Evolutionary conservation across 225 moss, liverwort and hornwort genomes (phyloP).

Genomic region (Sphagnum contortum): DNA sequence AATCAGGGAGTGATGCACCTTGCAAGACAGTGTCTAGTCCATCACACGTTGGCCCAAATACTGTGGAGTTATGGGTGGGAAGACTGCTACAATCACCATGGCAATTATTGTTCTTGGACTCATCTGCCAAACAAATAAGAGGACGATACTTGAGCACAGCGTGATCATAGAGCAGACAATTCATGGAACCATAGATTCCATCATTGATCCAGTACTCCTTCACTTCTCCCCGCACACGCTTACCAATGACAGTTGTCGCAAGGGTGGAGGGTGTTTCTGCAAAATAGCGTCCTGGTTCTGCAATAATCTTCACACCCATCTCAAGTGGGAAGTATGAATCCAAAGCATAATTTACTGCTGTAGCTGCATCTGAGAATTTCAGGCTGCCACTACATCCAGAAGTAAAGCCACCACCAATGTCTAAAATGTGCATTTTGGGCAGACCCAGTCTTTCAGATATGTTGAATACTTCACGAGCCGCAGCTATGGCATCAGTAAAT

Average conservation of each 20-base stretch:
- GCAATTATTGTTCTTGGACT: background rate
- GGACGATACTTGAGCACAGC: constrained; percentile 12
- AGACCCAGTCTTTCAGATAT: constrained; percentile 7
- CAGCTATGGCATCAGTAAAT: constrained; percentile 19
- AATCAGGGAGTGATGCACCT: constrained; percentile 17
- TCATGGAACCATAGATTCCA: constrained; percentile 33
- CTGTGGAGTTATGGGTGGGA: constrained; percentile 14
- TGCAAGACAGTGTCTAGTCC: constrained; percentile 19
- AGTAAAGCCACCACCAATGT: constrained; percentile 31
- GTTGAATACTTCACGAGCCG: constrained; percentile 19
- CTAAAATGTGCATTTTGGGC: constrained; percentile 15
- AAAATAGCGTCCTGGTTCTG: constrained; percentile 32
- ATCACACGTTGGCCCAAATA: constrained; percentile 33
- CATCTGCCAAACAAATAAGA: constrained; percentile 3
- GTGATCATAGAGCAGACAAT: constrained; percentile 24
- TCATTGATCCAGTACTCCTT: constrained; percentile 31
- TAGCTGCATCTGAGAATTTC: constrained; percentile 14
- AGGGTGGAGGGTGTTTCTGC: constrained; percentile 30
- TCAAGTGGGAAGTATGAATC: constrained; percentile 15
- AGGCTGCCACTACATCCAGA: constrained; percentile 11
- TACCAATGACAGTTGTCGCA: constrained; percentile 25
- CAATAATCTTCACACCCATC: constrained; percentile 22
- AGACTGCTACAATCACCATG: constrained; percentile 1
- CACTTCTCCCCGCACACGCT: constrained; percentile 10
- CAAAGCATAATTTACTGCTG: constrained; percentile 26